Base-by-base conservation (phyloP, 768 basidiomycete species). In the Chiua virens region DNA sequence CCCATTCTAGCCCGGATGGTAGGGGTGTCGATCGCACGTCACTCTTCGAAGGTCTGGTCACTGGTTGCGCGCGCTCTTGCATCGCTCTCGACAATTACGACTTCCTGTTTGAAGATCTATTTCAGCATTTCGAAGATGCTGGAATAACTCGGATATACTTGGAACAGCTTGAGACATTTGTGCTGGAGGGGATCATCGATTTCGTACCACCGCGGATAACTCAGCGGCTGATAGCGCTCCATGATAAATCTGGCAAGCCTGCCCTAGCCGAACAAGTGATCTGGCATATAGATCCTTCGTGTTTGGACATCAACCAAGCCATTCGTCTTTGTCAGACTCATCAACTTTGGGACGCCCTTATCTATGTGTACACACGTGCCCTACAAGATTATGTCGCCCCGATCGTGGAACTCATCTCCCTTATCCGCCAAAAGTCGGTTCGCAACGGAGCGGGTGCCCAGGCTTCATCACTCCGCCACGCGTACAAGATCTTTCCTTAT, bases 271-370 rank as follows among this genome's bases (percentile, higher is more conserved):
- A 99, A 67, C 81, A 83, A 27, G 75, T 98, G 50, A 96, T 99
- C 48, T 98, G 94, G 93, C 92, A 96, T 64, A 92, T 98, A 57
- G 91, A 97, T 59, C 93, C 96, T 1, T 72, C 81, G 3, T 91
- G 86, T 59, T 72, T 99, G 52, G 97, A 99, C 63, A 85, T 98
- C 70, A 90, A 98, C 62, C 96, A 98, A 71, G 87, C 88, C 5
- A 88, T 98, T 57, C 78, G 69, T 22, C 77, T 99, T 5, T 99
- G 97, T 62, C 87, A 92, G 67, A 78, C 71, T 50, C 80, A 93
- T 62, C 79, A 79, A 23, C 81, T 98, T 5, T 97, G 92, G 73
- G 96, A 98, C 61, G 94, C 96, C 1, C 79, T 98, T 51, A 87
- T 96, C 50, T 95, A 97, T 66, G 86, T 98, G 34, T 96, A 95